Conservation (phyloP, 1,284 basidiomycete genomes). For the Omphalotus olearius region DNA sequence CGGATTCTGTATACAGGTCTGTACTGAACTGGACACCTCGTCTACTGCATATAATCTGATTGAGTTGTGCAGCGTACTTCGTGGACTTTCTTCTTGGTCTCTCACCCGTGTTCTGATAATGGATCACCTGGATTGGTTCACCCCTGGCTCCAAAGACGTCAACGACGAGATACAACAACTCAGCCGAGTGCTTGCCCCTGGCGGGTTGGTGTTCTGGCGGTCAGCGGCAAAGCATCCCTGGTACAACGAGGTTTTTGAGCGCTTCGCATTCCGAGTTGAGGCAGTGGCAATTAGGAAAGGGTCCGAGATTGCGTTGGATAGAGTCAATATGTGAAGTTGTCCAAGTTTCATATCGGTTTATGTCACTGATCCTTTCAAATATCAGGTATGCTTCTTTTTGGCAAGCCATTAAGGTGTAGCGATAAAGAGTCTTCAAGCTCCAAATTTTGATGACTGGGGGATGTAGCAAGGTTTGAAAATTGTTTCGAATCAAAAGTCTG, state of each 20-base stretch:
- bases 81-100: conserved; percentile 47
- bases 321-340: conserved; percentile 28
- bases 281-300: conserved; percentile 25
- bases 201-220: conserved; percentile 69
- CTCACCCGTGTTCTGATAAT: conserved; percentile 72
- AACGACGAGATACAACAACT: conserved; percentile 65
- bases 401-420: conserved; percentile 14
- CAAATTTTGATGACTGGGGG: too few relatives aligned
- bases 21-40: conserved; percentile 20
- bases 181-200: conserved; percentile 53
- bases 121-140: conserved; percentile 82
- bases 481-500: too few relatives aligned
- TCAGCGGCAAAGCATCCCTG: conserved; percentile 71
- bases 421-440: too few relatives aligned
- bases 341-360: neutral
- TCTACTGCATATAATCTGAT: neutral
- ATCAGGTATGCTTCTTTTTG: conserved; percentile 21
- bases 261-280: conserved; percentile 24
- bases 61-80: conserved; percentile 43
- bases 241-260: conserved; percentile 55
- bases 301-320: conserved; percentile 24
- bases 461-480: too few relatives aligned
- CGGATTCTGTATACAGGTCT: conserved; percentile 74
- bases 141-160: conserved; percentile 53
- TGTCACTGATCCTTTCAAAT: neutral